A percentile compares a stretch with the other conserved stretches of the same genome.
Evolutionary conservation across 2,329 filamentous ascomycete genomes (phyloP).

Genomic region (Aspergillus tanneri): DNA sequence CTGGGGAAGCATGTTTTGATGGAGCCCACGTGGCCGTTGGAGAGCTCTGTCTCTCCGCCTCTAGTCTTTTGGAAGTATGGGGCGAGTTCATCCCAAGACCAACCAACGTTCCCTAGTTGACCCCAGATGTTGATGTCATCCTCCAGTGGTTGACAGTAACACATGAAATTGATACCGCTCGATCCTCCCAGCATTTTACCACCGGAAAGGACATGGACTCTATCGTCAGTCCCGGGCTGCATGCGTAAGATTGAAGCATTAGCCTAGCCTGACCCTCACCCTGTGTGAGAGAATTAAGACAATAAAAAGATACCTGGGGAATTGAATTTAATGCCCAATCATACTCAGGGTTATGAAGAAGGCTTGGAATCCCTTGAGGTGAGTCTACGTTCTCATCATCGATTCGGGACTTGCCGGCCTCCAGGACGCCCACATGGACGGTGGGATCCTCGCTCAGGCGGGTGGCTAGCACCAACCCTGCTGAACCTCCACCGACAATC

Average conservation of each 20-base stretch:
- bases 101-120: constrained; percentile 29
- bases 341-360: constrained; percentile 34
- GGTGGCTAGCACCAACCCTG: constrained; percentile 47
- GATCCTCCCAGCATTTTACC: constrained; percentile 38
- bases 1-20: background rate
- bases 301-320: background rate
- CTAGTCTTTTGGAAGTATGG: background rate
- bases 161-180: constrained; percentile 38
- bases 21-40: background rate
- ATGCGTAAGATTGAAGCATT: constrained; percentile 23
- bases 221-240: constrained; percentile 25
- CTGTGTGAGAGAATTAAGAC: too few relatives aligned
- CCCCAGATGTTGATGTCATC: constrained; percentile 38
- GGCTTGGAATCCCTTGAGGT: constrained; percentile 23
- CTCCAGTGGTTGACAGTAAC: constrained; percentile 43
- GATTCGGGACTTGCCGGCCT: constrained; percentile 42
- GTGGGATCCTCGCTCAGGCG: constrained; percentile 45
- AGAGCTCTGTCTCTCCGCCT: background rate
- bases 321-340: constrained; percentile 27
- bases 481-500: constrained; percentile 56
- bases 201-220: constrained; percentile 27
- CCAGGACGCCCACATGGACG: constrained; percentile 46
- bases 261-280: too few relatives aligned
- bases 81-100: constrained; percentile 20
- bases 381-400: constrained; percentile 30